Evolutionary conservation across 1,284 basidiomycete genomes (phyloP).

Genomic region (Tylopilus sp.): DNA sequence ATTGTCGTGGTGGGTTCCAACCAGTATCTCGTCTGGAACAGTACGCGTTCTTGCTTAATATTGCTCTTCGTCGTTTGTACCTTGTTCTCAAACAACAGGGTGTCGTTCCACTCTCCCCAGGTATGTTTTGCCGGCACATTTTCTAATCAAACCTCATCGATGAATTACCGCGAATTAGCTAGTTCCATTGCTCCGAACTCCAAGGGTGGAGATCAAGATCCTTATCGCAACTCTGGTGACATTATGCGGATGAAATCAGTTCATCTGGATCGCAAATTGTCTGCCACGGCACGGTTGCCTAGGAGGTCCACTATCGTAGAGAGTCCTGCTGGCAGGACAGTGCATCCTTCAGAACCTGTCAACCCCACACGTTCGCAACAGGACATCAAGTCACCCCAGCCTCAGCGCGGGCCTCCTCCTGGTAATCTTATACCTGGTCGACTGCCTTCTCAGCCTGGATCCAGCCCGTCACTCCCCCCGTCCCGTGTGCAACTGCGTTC

Average conservation of each 20-base stretch:
- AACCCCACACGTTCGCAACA: constrained; percentile 40
- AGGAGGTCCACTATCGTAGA: constrained; percentile 96
- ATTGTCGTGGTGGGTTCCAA: constrained; percentile 79
- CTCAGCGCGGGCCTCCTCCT: constrained; percentile 36
- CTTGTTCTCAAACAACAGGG: constrained; percentile 90
- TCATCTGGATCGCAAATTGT: constrained; percentile 92
- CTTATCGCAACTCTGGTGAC: constrained; percentile 84
- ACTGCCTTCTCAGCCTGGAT: constrained; percentile 33
- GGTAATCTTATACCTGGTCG: constrained; percentile 36
- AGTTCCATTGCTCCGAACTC: constrained; percentile 37
- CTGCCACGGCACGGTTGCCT: constrained; percentile 87
- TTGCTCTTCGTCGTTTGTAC: constrained; percentile 90
- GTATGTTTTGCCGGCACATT: constrained; percentile 43
- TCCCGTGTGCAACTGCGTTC: constrained; percentile 41
- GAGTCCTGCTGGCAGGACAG: constrained; percentile 88
- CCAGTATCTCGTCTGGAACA: constrained; percentile 94
- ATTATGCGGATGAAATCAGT: constrained; percentile 94
- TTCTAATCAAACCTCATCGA: constrained; percentile 1
- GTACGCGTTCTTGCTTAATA: constrained; percentile 95
- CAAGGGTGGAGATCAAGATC: constrained; percentile 52
- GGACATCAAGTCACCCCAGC: constrained; percentile 35
- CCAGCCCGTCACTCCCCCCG: constrained; percentile 37
- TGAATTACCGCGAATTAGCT: constrained; percentile 30
- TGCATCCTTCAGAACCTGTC: constrained; percentile 60
- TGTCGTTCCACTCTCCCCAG: constrained; percentile 77